Conservation (phyloP, 805 yeast species). For the Candida morakotiae region DNA sequence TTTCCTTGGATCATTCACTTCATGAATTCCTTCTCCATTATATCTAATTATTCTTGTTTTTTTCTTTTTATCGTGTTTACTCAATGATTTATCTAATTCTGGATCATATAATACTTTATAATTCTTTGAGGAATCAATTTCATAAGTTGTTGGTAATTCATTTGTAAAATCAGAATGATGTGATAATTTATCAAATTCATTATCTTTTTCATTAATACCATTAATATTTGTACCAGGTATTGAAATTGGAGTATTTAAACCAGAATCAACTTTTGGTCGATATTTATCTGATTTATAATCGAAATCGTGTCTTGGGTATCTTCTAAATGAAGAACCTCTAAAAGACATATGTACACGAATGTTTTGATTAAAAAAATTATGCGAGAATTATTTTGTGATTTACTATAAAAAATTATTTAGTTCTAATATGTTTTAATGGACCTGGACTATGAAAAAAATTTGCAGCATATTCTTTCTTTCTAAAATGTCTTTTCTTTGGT, state of each 20-base stretch:
- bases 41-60: constrained; percentile 39
- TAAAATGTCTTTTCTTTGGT: constrained; percentile 70
- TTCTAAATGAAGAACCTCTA: constrained; percentile 3
- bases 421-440: constrained; percentile 75
- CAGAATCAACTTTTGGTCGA: background rate
- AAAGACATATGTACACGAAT: constrained; percentile 4
- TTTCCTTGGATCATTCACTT: constrained; percentile 40
- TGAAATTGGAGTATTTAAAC: constrained; percentile 1
- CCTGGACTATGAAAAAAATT: constrained; percentile 69
- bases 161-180: constrained; percentile 22
- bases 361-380: background rate
- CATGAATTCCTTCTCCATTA: constrained; percentile 21
- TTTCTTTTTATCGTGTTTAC: constrained; percentile 26
- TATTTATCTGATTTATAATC: background rate
- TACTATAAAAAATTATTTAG: constrained; percentile 45
- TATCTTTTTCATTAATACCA: constrained; percentile 30
- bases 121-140: constrained; percentile 20
- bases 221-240: constrained; percentile 30
- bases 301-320: constrained; percentile 3
- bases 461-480: constrained; percentile 68
- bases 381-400: background rate
- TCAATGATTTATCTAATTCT: constrained; percentile 31
- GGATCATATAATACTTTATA: constrained; percentile 51
- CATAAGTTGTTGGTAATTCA: constrained; percentile 9
- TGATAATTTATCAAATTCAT: constrained; percentile 23